phyloP scores from a whole-genome alignment of 495 filamentous ascomycete species.

The Clavariopsis aquatica region DNA sequence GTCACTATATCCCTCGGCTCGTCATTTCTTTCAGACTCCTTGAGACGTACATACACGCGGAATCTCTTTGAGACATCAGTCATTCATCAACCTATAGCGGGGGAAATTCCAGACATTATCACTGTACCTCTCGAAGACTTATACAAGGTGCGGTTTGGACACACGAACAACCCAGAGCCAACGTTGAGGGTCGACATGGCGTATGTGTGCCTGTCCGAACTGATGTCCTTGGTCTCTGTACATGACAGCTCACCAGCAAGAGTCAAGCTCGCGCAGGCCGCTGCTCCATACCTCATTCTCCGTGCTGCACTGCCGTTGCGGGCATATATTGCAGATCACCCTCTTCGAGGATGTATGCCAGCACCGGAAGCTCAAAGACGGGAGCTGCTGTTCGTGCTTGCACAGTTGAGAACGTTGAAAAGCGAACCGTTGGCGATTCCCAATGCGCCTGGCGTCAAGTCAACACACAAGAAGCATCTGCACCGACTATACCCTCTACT shows the following conservation, averaged over 20 bases:
- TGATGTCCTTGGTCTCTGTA: conserved; percentile 54
- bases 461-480: conserved; percentile 69
- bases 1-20: conserved; percentile 75
- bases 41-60: conserved; percentile 69
- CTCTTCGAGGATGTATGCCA: conserved; percentile 86
- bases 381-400: conserved; percentile 73
- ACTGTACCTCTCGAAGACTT: conserved; percentile 61
- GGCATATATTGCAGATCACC: conserved; percentile 87
- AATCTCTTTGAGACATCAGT: conserved; percentile 82
- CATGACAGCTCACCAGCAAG: conserved; percentile 46
- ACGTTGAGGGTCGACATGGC: conserved; percentile 69
- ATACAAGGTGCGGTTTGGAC: conserved; percentile 65
- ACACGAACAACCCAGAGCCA: conserved; percentile 67
- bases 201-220: conserved; percentile 74
- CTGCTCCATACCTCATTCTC: conserved; percentile 81
- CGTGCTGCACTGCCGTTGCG: conserved; percentile 77
- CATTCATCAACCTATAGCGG: conserved; percentile 67
- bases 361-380: conserved; percentile 79
- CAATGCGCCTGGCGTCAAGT: conserved; percentile 58
- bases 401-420: conserved; percentile 61
- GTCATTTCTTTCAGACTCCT: conserved; percentile 61
- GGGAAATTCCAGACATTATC: conserved; percentile 51
- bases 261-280: conserved; percentile 68
- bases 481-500: conserved; percentile 81
- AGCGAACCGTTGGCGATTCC: conserved; percentile 74